Percentiles rank a stretch among this genome's conserved stretches.
Evolutionary conservation across 176 grass and related monocot genomes (phyloP).

Genomic region (Cocos nucifera): DNA sequence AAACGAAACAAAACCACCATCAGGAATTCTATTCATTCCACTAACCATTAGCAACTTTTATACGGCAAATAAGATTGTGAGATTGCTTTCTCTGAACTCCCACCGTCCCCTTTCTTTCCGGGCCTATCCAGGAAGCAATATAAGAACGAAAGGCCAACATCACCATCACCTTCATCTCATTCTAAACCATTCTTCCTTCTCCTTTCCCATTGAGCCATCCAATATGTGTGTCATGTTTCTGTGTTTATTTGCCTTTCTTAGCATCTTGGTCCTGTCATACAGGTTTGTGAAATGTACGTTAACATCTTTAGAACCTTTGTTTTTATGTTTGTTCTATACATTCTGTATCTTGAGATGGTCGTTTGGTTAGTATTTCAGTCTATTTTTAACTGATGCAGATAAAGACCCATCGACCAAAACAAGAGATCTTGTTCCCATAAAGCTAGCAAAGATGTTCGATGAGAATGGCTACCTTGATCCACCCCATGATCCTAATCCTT

Average conservation of each 20-base stretch:
- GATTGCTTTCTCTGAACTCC: neutral
- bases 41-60: neutral
- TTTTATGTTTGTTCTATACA: too few species aligned
- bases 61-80: neutral
- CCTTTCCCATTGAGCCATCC: too few species aligned
- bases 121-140: too few species aligned
- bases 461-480: slow-evolving; percentile 45
- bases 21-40: neutral
- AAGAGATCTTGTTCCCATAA: neutral
- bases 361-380: too few species aligned
- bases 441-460: slow-evolving; percentile 36
- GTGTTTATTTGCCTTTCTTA: too few species aligned
- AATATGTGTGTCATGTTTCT: too few species aligned
- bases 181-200: neutral
- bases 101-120: neutral
- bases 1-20: neutral
- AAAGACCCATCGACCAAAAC: neutral
- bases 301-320: too few species aligned
- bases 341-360: too few species aligned
- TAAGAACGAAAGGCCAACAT: too few species aligned
- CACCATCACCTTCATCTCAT: neutral
- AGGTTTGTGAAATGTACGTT: too few species aligned
- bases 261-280: too few species aligned
- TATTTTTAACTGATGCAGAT: neutral
- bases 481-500: slow-evolving; percentile 33